Percentiles rank a stretch among this genome's conserved stretches.
These are phyloP conservation scores for Bipolaris victoriae DNA, from an alignment of 2,329 filamentous ascomycete species.

Conservation along the genomic window DNA sequence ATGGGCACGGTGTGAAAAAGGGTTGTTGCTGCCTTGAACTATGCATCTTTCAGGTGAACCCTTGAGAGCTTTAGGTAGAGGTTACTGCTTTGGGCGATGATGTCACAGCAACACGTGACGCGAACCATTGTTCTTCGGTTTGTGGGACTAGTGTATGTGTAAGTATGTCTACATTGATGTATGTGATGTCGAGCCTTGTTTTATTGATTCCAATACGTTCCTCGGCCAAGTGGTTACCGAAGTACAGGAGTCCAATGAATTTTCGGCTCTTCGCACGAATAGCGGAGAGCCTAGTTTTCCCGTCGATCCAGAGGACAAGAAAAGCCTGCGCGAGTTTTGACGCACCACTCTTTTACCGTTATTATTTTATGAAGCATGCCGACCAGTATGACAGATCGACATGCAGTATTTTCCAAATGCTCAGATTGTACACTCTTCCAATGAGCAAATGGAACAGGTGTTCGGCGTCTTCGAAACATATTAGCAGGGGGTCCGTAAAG, in stretches of 20 bases:
- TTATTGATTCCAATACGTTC: not conserved
- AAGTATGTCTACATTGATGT: too few relatives aligned
- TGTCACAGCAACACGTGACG: slow-evolving; percentile 36
- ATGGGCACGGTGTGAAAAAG: slow-evolving; percentile 4
- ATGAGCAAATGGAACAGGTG: too few relatives aligned
- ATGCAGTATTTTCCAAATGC: not conserved
- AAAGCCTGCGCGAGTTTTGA: not conserved
- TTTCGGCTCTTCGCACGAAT: not conserved
- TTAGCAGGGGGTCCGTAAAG: too few relatives aligned
- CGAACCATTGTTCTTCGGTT: slow-evolving; percentile 12
- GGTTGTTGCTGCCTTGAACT: slow-evolving; percentile 33
- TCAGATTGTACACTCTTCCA: too few relatives aligned
- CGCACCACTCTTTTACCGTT: not conserved
- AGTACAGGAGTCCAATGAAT: not conserved
- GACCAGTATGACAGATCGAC: not conserved
- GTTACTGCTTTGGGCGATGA: slow-evolving; percentile 36
- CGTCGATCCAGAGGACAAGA: not conserved
- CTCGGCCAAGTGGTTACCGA: too few relatives aligned
- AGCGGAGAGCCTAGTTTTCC: too few relatives aligned
- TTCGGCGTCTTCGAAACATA: too few relatives aligned
- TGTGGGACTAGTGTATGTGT: not conserved
- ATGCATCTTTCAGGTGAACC: slow-evolving; percentile 20
- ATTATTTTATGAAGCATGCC: not conserved
- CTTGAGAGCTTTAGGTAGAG: slow-evolving; percentile 16
- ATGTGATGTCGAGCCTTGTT: not conserved